Percentiles rank a stretch among this genome's conserved stretches.
phyloP scores from a whole-genome alignment of 2,329 filamentous ascomycete genomes.

The Westerdykella ornata region DNA sequence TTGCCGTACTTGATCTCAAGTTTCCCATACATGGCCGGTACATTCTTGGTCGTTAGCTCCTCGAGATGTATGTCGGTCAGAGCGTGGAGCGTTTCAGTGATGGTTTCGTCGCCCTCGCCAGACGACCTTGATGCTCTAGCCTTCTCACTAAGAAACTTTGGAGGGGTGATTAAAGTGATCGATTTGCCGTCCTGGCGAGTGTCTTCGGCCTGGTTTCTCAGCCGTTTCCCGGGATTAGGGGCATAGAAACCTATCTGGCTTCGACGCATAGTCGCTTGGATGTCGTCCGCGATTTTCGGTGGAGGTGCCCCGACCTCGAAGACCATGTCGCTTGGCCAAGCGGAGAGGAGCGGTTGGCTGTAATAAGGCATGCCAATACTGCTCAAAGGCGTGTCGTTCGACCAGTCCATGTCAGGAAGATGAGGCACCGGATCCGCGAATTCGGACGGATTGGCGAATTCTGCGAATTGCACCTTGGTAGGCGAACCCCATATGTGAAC shows the following conservation, averaged over 20 bases:
- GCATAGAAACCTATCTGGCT: slow-evolving; percentile 73
- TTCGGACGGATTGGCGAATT: slow-evolving; percentile 67
- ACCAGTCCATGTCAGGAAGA: slow-evolving; percentile 60
- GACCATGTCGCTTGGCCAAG: slow-evolving; percentile 78
- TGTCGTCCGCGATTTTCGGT: slow-evolving; percentile 62
- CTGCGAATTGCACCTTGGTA: slow-evolving; percentile 77
- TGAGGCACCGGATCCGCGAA: slow-evolving; percentile 60
- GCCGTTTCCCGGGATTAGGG: slow-evolving; percentile 64
- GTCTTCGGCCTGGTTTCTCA: slow-evolving; percentile 77
- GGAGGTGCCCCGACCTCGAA: slow-evolving; percentile 83
- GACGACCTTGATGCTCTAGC: slow-evolving; percentile 55
- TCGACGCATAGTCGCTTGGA: slow-evolving; percentile 61
- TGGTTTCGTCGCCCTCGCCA: slow-evolving; percentile 25
- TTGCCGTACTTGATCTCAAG: slow-evolving; percentile 99
- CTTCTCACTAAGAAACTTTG: slow-evolving; percentile 93
- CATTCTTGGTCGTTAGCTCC: slow-evolving; percentile 67
- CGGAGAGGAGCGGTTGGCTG: slow-evolving; percentile 75
- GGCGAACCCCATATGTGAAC: slow-evolving; percentile 87
- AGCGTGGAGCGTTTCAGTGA: slow-evolving; percentile 54
- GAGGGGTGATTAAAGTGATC: slow-evolving; percentile 60
- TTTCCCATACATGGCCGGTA: slow-evolving; percentile 82
- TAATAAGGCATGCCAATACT: slow-evolving; percentile 90
- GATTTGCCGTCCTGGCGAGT: slow-evolving; percentile 58
- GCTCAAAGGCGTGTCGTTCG: slow-evolving; percentile 68
- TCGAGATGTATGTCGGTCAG: slow-evolving; percentile 65